These are phyloP conservation scores for Bonia amplexicaulis DNA, from an alignment of 176 grass and related monocot genomes.

Conservation along the genomic window DNA sequence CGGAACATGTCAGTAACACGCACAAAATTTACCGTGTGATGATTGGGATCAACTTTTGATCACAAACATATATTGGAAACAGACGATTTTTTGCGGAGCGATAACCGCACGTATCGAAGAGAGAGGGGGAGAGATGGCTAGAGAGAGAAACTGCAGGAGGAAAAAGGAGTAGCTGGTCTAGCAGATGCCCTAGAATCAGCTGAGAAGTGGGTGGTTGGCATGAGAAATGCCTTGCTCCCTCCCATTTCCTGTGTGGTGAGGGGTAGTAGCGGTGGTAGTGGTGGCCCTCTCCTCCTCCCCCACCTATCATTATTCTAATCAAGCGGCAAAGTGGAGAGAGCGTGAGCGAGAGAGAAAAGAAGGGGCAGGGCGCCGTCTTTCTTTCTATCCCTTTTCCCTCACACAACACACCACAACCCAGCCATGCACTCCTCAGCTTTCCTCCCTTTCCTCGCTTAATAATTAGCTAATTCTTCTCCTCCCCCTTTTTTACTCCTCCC, in stretches of 20 bases:
- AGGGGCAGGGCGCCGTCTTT: constrained; percentile 38
- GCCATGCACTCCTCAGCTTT: constrained; percentile 25
- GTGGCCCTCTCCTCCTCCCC: constrained; percentile 19
- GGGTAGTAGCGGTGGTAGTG: constrained; percentile 30
- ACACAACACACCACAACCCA: neutral
- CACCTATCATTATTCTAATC: constrained; percentile 44
- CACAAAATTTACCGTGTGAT: neutral
- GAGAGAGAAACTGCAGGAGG: neutral
- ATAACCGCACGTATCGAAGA: neutral
- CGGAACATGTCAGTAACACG: too few species aligned
- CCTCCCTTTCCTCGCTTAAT: constrained; percentile 24
- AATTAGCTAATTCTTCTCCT: constrained; percentile 29
- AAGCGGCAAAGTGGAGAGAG: constrained; percentile 35
- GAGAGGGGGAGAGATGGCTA: neutral
- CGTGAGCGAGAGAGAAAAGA: constrained; percentile 27
- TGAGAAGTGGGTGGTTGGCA: constrained; percentile 45
- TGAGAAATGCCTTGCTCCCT: constrained; percentile 16
- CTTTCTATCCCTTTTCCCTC: constrained; percentile 28
- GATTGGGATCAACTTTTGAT: neutral
- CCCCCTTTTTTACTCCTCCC: constrained; percentile 11
- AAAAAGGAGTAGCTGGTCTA: neutral
- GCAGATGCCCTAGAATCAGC: constrained; percentile 38
- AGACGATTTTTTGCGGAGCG: neutral
- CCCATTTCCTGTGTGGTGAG: neutral
- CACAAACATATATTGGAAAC: neutral